phyloP scores from a whole-genome alignment of 2,329 filamentous ascomycete genomes.

The Aspergillus eucalypticola region DNA sequence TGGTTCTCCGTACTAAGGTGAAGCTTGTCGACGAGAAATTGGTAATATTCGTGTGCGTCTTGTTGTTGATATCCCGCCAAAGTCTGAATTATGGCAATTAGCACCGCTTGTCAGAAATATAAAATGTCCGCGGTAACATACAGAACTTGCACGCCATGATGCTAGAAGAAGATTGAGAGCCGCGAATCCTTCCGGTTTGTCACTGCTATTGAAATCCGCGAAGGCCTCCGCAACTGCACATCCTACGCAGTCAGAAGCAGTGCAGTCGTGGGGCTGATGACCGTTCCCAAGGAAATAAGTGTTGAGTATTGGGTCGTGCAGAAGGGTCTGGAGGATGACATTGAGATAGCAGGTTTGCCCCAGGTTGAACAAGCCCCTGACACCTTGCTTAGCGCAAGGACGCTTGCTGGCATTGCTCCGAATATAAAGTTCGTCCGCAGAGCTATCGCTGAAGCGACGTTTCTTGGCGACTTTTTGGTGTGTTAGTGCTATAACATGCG shows the following conservation, averaged over 20 bases:
- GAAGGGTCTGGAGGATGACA: constrained; percentile 87
- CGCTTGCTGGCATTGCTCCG: constrained; percentile 74
- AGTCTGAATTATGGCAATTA: constrained; percentile 48
- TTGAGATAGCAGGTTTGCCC: constrained; percentile 99
- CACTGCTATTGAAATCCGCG: constrained; percentile 61
- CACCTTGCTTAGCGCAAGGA: constrained; percentile 81
- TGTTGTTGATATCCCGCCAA: constrained; percentile 91
- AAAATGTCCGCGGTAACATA: constrained; percentile 49
- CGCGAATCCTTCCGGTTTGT: constrained; percentile 80
- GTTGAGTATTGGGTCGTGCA: constrained; percentile 88
- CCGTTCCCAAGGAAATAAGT: constrained; percentile 92
- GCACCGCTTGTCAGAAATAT: too few species aligned
- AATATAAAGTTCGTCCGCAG: constrained; percentile 74
- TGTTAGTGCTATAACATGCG: not conserved
- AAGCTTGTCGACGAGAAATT: constrained; percentile 88
- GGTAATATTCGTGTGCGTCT: constrained; percentile 96
- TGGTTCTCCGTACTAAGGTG: constrained; percentile 76
- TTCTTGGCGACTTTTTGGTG: constrained; percentile 31
- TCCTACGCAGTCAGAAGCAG: constrained; percentile 57
- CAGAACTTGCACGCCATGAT: constrained; percentile 80
- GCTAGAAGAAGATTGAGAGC: constrained; percentile 85
- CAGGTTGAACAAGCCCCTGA: constrained; percentile 93
- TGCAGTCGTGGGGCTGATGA: constrained; percentile 76
- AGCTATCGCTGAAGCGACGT: constrained; percentile 38
- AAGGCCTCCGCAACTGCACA: constrained; percentile 65